Evolutionary conservation across 176 grass and related monocot genomes (phyloP), one percentile per base, ranked within the genome.

Genomic region (Cenchrus fungigraminus): DNA sequence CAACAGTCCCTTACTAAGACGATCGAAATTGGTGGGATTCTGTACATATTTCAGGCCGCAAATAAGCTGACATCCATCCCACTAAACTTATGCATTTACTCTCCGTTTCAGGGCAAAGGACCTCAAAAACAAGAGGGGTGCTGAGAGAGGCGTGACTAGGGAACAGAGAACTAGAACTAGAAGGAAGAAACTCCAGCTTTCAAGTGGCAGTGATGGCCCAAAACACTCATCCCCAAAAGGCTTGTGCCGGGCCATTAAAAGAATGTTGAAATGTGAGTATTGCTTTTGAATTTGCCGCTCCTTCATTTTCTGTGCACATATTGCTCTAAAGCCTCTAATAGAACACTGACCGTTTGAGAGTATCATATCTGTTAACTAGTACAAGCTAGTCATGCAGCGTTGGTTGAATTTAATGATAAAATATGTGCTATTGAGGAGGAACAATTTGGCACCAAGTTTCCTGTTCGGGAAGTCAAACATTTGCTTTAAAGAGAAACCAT

Each of bases 401-500:
- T 68, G 13, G 14, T 14, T 58, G 52, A 45, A 9, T 64, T 9
- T 67, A 0, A 29, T 8, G 0, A 77, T 0, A 45, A 77, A 40
- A 0, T 0, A 15, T 2, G 22, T 37, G 83, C 22, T 50, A 19
- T 29, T 70, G 51, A 49, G 53, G 65, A 70, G 54, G 19, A 71
- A 78, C 25, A 12, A 60, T 85, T 49, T 61, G 64, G 28, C 29
- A 2, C 0, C 29, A 2, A 0, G 12, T 70, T 70, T n/a, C 54
- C 34, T 50, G 43, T 61, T 62, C 65, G 17, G 70, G 75, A 11
- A 17, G 75, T 25, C 65, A 4, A 3, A 11, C 9, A 12, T 45
- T 70, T 19, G 8, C 37, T 86, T 71, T 51, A 8, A 51, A 51
- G 74, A 86, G 65, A 71, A 37, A 79, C 55, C 67, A 12, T 86